These are phyloP conservation scores for Hypoxylon sp. DNA, from an alignment of 2,329 filamentous ascomycete genomes.

Conservation along the genomic window DNA sequence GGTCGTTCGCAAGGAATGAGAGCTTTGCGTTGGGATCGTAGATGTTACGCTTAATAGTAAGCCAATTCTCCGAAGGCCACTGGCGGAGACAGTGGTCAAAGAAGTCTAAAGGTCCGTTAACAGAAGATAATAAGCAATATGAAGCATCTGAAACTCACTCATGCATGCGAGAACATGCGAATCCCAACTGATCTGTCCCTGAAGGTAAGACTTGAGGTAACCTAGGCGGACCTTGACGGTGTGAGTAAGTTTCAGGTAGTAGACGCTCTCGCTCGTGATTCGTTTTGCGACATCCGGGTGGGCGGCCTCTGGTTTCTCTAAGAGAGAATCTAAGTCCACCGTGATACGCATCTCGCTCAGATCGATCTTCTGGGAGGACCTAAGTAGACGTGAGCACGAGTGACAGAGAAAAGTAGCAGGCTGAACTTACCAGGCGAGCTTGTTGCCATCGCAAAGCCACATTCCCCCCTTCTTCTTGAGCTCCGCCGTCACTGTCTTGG, in stretches of 20 bases:
- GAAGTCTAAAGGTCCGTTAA: slow-evolving; percentile 64
- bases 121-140: neutral
- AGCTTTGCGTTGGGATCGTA: slow-evolving; percentile 66
- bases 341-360: slow-evolving; percentile 62
- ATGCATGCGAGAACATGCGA: slow-evolving; percentile 78
- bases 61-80: slow-evolving; percentile 72
- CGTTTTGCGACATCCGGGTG: slow-evolving; percentile 37
- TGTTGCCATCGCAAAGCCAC: slow-evolving; percentile 84
- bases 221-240: slow-evolving; percentile 75
- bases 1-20: slow-evolving; percentile 66
- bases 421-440: slow-evolving; percentile 81
- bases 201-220: slow-evolving; percentile 72
- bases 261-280: slow-evolving; percentile 50
- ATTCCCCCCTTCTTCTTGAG: slow-evolving; percentile 57
- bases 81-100: slow-evolving; percentile 89
- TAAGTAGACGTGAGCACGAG: slow-evolving; percentile 32
- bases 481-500: slow-evolving; percentile 63
- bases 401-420: neutral
- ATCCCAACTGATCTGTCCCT: slow-evolving; percentile 67
- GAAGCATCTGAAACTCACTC: slow-evolving; percentile 56
- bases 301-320: slow-evolving; percentile 42
- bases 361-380: slow-evolving; percentile 52
- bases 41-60: slow-evolving; percentile 82
- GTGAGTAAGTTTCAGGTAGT: slow-evolving; percentile 68
- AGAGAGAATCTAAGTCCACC: slow-evolving; percentile 72